Percentiles rank a stretch among this genome's conserved stretches.
Conservation (phyloP, 192 early-diverging fungal species). For the Mortierella alpina region DNA sequence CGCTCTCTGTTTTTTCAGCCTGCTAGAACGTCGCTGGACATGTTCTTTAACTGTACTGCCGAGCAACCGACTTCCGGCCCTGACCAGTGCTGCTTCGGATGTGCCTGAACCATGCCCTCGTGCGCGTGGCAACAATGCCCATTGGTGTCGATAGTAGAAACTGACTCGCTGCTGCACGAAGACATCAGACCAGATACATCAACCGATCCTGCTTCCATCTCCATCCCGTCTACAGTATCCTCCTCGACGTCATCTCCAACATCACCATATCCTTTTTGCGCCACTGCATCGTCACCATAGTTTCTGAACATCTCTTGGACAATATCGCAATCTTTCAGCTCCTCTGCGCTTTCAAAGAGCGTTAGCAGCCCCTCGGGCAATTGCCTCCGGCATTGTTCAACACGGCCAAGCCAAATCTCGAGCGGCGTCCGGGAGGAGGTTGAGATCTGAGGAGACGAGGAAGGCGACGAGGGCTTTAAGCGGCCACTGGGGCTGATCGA, state of each 20-base stretch:
- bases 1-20: too few relatives aligned
- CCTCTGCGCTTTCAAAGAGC: constrained; percentile 31
- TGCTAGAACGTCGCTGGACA: too few relatives aligned
- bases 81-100: neutral
- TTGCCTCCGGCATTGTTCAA: constrained; percentile 10
- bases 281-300: neutral
- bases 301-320: constrained; percentile 21
- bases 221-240: too few relatives aligned
- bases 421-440: constrained; percentile 7
- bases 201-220: too few relatives aligned
- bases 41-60: too few relatives aligned
- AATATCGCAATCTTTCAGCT: constrained; percentile 13
- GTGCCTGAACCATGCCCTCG: too few relatives aligned
- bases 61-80: neutral
- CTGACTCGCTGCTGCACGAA: too few relatives aligned
- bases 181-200: too few relatives aligned
- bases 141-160: too few relatives aligned
- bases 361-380: constrained; percentile 27
- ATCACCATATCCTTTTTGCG: neutral
- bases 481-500: neutral
- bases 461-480: neutral
- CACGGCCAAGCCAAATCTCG: constrained; percentile 22
- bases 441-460: neutral
- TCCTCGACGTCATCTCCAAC: neutral
- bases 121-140: too few relatives aligned